A percentile compares a stretch with the other conserved stretches of the same genome.
phyloP scores from a whole-genome alignment of 306 rosid genomes.

The Quercus cerris region DNA sequence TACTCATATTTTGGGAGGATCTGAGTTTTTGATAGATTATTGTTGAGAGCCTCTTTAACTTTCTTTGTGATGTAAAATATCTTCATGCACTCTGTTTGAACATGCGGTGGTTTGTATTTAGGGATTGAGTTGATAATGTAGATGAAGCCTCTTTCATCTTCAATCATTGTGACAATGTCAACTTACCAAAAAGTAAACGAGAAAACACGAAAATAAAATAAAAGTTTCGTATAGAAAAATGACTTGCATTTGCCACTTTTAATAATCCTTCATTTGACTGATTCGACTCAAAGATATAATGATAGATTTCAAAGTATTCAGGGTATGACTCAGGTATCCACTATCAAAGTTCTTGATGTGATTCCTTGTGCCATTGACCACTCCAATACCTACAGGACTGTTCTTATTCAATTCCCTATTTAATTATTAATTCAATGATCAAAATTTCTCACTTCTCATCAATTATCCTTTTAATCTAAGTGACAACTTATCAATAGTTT shows the following conservation, averaged over 20 bases:
- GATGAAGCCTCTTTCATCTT: not conserved
- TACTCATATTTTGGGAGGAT: slow-evolving; percentile 6
- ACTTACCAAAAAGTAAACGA: not conserved
- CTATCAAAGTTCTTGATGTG: too few relatives aligned
- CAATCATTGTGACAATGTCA: not conserved
- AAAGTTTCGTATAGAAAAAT: too few relatives aligned
- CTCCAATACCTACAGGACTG: too few relatives aligned
- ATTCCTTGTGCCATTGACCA: too few relatives aligned
- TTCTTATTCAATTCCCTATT: too few relatives aligned
- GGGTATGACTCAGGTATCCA: too few relatives aligned
- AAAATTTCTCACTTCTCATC: too few relatives aligned
- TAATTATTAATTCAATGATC: too few relatives aligned
- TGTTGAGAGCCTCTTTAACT: not conserved
- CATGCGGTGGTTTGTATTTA: not conserved
- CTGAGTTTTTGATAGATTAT: not conserved
- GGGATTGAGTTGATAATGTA: not conserved
- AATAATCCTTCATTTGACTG: too few relatives aligned
- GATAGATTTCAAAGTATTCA: too few relatives aligned
- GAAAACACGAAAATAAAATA: not conserved
- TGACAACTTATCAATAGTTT: not conserved
- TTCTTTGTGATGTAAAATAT: not conserved
- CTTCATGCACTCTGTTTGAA: not conserved
- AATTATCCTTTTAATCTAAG: not conserved
- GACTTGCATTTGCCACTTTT: too few relatives aligned
- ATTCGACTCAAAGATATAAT: too few relatives aligned